Evolutionary conservation across 768 basidiomycete genomes (phyloP), one percentile per base, ranked within the genome.

Genomic region (Boletellus emodensis): DNA sequence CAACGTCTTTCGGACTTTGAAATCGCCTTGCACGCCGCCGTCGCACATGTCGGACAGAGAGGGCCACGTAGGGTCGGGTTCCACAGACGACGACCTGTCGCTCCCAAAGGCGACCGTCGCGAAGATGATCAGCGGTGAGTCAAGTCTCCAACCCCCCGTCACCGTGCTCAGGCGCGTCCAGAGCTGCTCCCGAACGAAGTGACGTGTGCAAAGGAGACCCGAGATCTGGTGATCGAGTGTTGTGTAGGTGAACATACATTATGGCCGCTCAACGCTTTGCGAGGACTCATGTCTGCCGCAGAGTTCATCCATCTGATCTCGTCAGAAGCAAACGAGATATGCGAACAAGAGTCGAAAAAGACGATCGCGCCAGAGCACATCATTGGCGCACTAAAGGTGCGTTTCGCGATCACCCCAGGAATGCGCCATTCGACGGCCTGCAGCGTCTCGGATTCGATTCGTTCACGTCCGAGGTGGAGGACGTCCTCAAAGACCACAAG

Each of bases 321-420:
- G 15, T 92, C 94, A 9, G 93, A 97, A 66, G 92, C 96, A 46
- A 98, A 98, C 67, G 92, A 97, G 58, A 91, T 97, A 54, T 99
- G 96, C 63, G 96, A 98, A 65, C 87, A 92, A 66, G 94, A 95
- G 64, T 91, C 92, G 22, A 97, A 96, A 76, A 99, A 99, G 75
- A 99, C 96, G 1, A 98, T 99, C 60, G 89, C 93, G 5, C 96
- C 96, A 1, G 96, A 99, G 61, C 96, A 99, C 64, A 94, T 98
- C 39, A 87, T 97, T 28, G 74, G 79, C 20, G 96, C 96, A 6
- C 75, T 99, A 49, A 92, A 92, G 75, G 94, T 90, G 49, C 45
- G 77, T 69, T 22, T 18, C 30, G 37, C 1, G 10, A 26, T 18
- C 28, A 41, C 28, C 28, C 30, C 2, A 18, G 20, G 15, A 38